Evolutionary conservation across 345 rosid genomes (phyloP).

Genomic region (Nasturtium officinale): DNA sequence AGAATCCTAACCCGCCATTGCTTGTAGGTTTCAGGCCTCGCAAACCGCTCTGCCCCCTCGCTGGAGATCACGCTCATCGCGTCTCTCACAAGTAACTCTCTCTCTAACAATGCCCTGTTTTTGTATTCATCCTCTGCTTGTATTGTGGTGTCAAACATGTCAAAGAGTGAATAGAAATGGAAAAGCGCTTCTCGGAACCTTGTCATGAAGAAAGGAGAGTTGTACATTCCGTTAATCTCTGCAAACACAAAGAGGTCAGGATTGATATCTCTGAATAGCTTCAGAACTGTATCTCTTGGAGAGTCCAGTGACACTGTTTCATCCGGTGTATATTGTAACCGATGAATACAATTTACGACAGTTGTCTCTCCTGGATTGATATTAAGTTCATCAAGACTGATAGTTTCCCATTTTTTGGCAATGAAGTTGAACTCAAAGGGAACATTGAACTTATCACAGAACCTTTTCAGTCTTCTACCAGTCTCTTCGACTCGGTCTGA

Average conservation of each 20-base stretch:
- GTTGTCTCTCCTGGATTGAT: constrained; percentile 58
- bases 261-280: constrained; percentile 58
- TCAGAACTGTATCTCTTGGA: constrained; percentile 67
- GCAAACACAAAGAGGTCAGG: constrained; percentile 75
- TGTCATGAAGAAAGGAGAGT: constrained; percentile 71
- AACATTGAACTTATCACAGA: constrained; percentile 59
- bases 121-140: constrained; percentile 51
- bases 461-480: constrained; percentile 58
- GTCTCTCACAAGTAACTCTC: constrained; percentile 62
- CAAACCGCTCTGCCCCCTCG: constrained; percentile 71
- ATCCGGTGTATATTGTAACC: constrained; percentile 68
- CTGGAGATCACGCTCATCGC: constrained; percentile 66
- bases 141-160: constrained; percentile 63
- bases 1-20: constrained; percentile 60
- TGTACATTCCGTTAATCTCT: constrained; percentile 60
- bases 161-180: constrained; percentile 69
- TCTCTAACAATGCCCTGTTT: constrained; percentile 68
- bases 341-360: constrained; percentile 58
- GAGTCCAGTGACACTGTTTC: constrained; percentile 59
- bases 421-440: constrained; percentile 64
- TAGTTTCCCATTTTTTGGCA: constrained; percentile 81
- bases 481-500: constrained; percentile 75
- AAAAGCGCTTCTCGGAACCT: constrained; percentile 75
- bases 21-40: constrained; percentile 82
- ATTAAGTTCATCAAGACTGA: constrained; percentile 61